phyloP scores from a whole-genome alignment of 2,329 filamentous ascomycete species.

The Pseudogymnoascus sp. region DNA sequence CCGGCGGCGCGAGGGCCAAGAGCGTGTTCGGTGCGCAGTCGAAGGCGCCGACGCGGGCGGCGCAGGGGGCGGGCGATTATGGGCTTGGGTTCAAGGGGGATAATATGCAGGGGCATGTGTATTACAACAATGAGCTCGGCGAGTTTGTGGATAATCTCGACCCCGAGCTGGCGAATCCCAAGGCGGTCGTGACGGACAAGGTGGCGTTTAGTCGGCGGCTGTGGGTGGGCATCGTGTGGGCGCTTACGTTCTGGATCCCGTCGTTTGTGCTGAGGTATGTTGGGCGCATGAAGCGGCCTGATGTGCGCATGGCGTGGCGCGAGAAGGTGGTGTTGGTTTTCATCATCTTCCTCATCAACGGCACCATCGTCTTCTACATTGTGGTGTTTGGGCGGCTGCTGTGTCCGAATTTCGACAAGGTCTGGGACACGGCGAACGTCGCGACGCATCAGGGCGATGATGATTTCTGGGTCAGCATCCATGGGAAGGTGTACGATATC shows the following conservation, averaged over 20 bases:
- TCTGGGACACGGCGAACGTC: conserved; percentile 68
- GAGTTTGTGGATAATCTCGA: conserved; percentile 65
- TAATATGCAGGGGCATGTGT: conserved; percentile 61
- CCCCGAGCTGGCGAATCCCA: conserved; percentile 67
- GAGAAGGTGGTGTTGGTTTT: conserved; percentile 83
- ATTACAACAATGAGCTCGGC: conserved; percentile 60
- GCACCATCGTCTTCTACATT: conserved; percentile 81
- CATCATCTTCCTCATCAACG: conserved; percentile 77
- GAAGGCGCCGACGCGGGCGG: conserved; percentile 52
- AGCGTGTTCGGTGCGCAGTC: conserved; percentile 49
- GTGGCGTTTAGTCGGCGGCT: conserved; percentile 56
- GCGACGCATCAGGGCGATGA: conserved; percentile 58
- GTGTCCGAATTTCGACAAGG: conserved; percentile 88
- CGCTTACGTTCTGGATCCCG: conserved; percentile 87
- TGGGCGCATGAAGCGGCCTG: conserved; percentile 93
- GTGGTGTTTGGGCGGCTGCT: conserved; percentile 74
- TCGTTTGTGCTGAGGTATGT: conserved; percentile 72
- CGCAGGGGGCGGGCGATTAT: conserved; percentile 66
- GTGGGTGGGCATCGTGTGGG: conserved; percentile 81
- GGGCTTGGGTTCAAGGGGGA: conserved; percentile 84
- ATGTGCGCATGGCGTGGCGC: conserved; percentile 94
- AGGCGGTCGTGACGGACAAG: conserved; percentile 63
- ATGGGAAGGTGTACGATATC: conserved; percentile 86
- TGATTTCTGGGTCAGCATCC: conserved; percentile 82
- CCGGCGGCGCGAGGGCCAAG: conserved; percentile 33